A percentile compares a stretch with the other conserved stretches of the same genome.
Conservation (phyloP, 768 basidiomycete species). For the Phylloporus sp. region DNA sequence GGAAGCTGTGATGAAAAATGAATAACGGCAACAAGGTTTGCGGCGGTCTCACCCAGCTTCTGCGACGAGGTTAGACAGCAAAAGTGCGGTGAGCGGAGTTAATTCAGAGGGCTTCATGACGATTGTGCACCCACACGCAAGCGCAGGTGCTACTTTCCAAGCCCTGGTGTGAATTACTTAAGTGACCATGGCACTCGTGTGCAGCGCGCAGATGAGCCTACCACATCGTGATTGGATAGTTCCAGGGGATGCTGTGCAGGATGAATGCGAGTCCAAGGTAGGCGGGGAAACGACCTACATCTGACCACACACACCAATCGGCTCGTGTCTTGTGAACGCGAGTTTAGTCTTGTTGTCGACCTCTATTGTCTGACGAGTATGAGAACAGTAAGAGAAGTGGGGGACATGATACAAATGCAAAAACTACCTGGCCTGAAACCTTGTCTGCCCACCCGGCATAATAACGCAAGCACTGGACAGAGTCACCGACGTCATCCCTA, state of each 20-base stretch:
- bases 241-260: constrained; percentile 75
- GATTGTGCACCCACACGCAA: constrained; percentile 88
- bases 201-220: constrained; percentile 22
- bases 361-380: constrained; percentile 57
- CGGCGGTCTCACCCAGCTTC: constrained; percentile 67
- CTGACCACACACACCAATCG: constrained; percentile 92
- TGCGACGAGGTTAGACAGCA: constrained; percentile 71
- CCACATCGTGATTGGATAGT: constrained; percentile 89
- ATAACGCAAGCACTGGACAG: constrained; percentile 74
- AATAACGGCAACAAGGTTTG: constrained; percentile 10
- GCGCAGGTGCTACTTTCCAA: constrained; percentile 92
- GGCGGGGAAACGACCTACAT: constrained; percentile 47
- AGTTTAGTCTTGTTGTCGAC: constrained; percentile 75
- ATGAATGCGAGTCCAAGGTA: constrained; percentile 8
- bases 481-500: constrained; percentile 81
- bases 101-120: constrained; percentile 94
- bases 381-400: constrained; percentile 2
- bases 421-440: constrained; percentile 72
- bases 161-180: constrained; percentile 43
- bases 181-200: not conserved
- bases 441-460: constrained; percentile 98
- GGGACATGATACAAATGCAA: constrained; percentile 1
- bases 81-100: constrained; percentile 78
- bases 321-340: constrained; percentile 83
- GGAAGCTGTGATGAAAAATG: constrained; percentile 53